These are phyloP conservation scores for Monotropa hypopitys DNA, from an alignment of 179 eudicot genomes.

Conservation along the genomic window DNA sequence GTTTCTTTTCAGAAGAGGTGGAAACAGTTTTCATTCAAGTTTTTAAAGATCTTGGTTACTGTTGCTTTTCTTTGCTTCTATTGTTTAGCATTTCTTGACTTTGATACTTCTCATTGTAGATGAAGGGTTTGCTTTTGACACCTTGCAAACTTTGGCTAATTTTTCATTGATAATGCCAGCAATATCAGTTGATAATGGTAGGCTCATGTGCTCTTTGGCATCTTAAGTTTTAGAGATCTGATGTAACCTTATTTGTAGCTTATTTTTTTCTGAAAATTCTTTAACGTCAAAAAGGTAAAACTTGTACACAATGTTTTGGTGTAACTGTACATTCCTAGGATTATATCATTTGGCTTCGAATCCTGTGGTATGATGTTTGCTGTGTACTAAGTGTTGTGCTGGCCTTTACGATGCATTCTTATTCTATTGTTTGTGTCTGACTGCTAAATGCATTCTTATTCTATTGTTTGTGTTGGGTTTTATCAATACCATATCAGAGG, in stretches of 20 bases:
- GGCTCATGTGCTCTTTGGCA: neutral
- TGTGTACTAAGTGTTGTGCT: neutral
- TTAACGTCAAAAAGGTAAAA: neutral
- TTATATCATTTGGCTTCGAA: neutral
- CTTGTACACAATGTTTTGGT: neutral
- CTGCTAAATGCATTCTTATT: neutral
- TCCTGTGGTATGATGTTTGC: neutral
- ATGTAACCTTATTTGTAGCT: neutral
- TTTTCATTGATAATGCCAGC: constrained; percentile 53
- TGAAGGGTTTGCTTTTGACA: constrained; percentile 71
- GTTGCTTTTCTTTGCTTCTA: neutral
- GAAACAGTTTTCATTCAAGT: neutral
- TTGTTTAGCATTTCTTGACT: neutral
- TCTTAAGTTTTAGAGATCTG: neutral
- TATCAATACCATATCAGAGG: no score
- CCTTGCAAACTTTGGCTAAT: constrained; percentile 87
- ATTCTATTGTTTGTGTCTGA: no score
- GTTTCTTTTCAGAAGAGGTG: constrained; percentile 67
- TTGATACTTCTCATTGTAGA: constrained; percentile 23
- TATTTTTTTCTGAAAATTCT: neutral
- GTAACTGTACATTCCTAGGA: neutral
- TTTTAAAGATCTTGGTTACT: neutral
- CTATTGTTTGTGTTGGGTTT: neutral
- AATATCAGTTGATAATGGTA: constrained; percentile 29
- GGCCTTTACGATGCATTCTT: no score